These are phyloP conservation scores for Quercus suber DNA, from an alignment of 306 rosid genomes.

Conservation along the genomic window DNA sequence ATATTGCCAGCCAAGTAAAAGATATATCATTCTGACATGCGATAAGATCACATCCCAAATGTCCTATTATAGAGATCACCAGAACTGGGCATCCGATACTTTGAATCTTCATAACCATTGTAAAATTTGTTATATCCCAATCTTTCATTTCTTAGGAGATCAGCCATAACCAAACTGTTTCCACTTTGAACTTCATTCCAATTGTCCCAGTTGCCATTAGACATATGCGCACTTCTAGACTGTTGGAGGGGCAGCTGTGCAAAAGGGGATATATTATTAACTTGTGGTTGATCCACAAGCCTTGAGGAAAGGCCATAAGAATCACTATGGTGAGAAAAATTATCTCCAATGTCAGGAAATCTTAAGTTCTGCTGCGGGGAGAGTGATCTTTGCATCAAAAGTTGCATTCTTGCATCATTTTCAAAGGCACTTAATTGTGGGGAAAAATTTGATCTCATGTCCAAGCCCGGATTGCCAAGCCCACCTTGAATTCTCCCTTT, in stretches of 20 bases:
- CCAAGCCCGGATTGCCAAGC: slow-evolving; percentile 47
- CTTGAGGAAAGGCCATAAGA: slow-evolving; percentile 76
- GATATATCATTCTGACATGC: slow-evolving; percentile 14
- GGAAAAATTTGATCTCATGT: slow-evolving; percentile 57
- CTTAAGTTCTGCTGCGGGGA: slow-evolving; percentile 66
- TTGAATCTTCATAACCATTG: slow-evolving; percentile 74
- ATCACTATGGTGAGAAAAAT: slow-evolving; percentile 59
- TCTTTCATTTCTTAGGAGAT: slow-evolving; percentile 75
- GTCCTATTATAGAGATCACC: slow-evolving; percentile 76
- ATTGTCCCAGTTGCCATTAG: slow-evolving; percentile 84
- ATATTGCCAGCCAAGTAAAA: slow-evolving; percentile 24
- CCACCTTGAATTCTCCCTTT: slow-evolving; percentile 76
- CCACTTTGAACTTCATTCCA: slow-evolving; percentile 78
- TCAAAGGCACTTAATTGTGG: slow-evolving; percentile 59
- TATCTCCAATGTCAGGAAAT: slow-evolving; percentile 57
- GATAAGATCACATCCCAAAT: slow-evolving; percentile 66
- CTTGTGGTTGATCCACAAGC: slow-evolving; percentile 66
- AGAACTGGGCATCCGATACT: slow-evolving; percentile 75
- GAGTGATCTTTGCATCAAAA: slow-evolving; percentile 79
- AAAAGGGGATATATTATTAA: slow-evolving; percentile 55
- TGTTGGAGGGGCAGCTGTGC: slow-evolving; percentile 78
- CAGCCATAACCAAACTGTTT: slow-evolving; percentile 56
- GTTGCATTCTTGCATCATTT: slow-evolving; percentile 74
- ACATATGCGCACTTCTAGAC: slow-evolving; percentile 53
- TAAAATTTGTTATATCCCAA: slow-evolving; percentile 68